phyloP scores from a whole-genome alignment of 768 basidiomycete genomes.

The Mrakia frigida region DNA sequence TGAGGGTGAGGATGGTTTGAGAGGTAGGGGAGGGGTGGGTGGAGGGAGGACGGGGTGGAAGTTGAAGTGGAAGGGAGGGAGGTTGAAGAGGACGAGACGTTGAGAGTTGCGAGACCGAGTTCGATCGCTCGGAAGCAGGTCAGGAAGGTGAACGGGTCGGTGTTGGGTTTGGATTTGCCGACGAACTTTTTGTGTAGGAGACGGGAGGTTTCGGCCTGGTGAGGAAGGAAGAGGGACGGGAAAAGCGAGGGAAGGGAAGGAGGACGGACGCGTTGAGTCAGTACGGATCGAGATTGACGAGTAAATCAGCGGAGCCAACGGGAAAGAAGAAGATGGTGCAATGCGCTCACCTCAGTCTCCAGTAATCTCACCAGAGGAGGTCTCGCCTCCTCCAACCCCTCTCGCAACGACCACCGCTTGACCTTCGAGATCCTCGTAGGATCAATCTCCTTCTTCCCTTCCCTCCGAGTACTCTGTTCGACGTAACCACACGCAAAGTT shows the following conservation, averaged over 20 bases:
- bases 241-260: too few relatives aligned
- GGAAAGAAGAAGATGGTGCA: too few relatives aligned
- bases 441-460: neutral
- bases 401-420: neutral
- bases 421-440: neutral
- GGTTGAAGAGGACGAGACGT: neutral
- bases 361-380: neutral
- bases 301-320: too few relatives aligned
- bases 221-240: too few relatives aligned
- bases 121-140: slow-evolving; percentile 1
- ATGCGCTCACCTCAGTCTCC: neutral
- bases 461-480: neutral
- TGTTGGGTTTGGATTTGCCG: slow-evolving; percentile 4
- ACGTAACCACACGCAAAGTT: neutral
- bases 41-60: neutral
- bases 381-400: neutral
- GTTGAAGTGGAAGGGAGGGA: neutral
- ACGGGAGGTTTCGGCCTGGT: neutral
- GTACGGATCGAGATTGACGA: too few relatives aligned
- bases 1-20: neutral
- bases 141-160: neutral
- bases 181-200: neutral
- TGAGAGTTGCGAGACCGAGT: neutral
- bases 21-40: neutral
- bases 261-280: neutral